phyloP scores from a whole-genome alignment of 345 rosid genomes.

The Pugionium cornutum region DNA sequence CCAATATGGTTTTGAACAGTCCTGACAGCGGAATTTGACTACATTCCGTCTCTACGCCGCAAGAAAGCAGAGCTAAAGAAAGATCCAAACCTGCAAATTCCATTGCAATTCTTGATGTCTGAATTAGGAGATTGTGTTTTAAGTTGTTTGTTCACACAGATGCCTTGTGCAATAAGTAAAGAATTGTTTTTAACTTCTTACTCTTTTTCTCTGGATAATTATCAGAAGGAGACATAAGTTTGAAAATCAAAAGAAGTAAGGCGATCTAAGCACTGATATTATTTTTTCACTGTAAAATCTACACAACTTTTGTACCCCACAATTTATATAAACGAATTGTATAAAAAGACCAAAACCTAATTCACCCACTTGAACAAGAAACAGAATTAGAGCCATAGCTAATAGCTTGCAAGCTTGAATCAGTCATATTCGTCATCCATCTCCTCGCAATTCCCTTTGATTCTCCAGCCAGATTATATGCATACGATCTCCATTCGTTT shows the following conservation, averaged over 20 bases:
- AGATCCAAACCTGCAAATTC: slow-evolving; percentile 9
- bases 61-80: slow-evolving; percentile 46
- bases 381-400: slow-evolving; percentile 79
- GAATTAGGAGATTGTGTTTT: not conserved
- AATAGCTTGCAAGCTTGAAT: slow-evolving; percentile 70
- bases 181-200: no score
- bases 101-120: not conserved
- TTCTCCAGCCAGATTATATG: slow-evolving; percentile 73
- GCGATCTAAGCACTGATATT: not conserved
- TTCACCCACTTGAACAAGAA: slow-evolving; percentile 57
- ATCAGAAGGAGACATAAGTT: no score
- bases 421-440: slow-evolving; percentile 91
- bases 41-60: slow-evolving; percentile 74
- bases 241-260: no score
- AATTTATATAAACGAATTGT: slow-evolving; percentile 38
- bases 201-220: no score
- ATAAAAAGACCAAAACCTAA: slow-evolving; percentile 7
- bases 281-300: not conserved
- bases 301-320: slow-evolving; percentile 25
- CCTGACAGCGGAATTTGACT: slow-evolving; percentile 78
- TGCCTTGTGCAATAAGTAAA: no score
- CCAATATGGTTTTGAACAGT: slow-evolving; percentile 45
- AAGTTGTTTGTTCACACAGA: no score
- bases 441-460: slow-evolving; percentile 56
- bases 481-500: slow-evolving; percentile 80